Evolutionary conservation across 495 filamentous ascomycete species (phyloP).

Genomic region (Penicillium salamii): DNA sequence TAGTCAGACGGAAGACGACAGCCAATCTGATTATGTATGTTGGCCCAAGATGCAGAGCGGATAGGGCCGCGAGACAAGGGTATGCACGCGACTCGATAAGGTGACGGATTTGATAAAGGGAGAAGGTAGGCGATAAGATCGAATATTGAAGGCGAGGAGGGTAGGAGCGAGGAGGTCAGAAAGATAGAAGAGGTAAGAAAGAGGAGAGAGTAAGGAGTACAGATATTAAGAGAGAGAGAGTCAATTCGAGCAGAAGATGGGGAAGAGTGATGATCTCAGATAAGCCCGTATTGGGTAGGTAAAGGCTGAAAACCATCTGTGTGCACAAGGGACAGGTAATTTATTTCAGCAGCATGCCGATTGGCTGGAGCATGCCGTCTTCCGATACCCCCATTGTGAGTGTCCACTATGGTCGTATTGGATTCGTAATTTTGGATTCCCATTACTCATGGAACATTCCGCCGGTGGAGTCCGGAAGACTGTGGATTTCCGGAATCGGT

Average conservation of each 20-base stretch:
- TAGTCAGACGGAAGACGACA: conserved; percentile 11
- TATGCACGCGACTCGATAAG: conserved; percentile 28
- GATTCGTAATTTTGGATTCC: not conserved
- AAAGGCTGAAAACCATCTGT: conserved; percentile 16
- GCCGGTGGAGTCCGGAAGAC: conserved; percentile 18
- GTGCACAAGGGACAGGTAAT: conserved; percentile 18
- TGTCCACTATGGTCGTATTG: no score
- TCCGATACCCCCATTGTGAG: conserved; percentile 1
- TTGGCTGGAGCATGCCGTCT: conserved; percentile 10
- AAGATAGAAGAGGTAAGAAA: not conserved
- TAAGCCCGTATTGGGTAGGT: conserved; percentile 33
- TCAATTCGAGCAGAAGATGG: conserved; percentile 2
- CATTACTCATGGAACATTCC: conserved; percentile 25
- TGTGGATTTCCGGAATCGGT: not conserved
- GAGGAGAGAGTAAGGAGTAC: not conserved
- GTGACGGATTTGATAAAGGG: not conserved
- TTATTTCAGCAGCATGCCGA: conserved; percentile 3
- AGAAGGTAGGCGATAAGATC: not conserved
- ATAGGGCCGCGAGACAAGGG: conserved; percentile 13
- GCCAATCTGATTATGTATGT: conserved; percentile 8
- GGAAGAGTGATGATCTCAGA: conserved; percentile 24
- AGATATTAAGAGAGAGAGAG: not conserved
- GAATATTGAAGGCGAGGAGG: not conserved
- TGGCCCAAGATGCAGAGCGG: conserved; percentile 8
- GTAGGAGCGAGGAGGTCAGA: conserved; percentile 5